Percentiles rank a stretch among this genome's conserved stretches.
Evolutionary conservation across 2,329 filamentous ascomycete genomes (phyloP).

Genomic region (Raffaelea deltoideospora): DNA sequence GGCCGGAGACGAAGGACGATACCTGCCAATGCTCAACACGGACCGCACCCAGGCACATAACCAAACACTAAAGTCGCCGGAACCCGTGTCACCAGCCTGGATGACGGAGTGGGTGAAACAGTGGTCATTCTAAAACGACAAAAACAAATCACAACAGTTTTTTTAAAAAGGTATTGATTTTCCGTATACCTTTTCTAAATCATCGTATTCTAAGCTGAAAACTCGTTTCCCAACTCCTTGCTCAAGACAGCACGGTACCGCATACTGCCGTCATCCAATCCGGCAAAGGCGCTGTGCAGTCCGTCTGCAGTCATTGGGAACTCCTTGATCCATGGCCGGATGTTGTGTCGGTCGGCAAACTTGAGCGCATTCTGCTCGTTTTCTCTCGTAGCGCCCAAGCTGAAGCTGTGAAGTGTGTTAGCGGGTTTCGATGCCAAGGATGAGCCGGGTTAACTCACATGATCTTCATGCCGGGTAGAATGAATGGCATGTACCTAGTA

Average conservation of each 20-base stretch:
- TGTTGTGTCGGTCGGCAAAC: slow-evolving; percentile 40
- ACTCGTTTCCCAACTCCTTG: not conserved
- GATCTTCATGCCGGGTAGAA: slow-evolving; percentile 29
- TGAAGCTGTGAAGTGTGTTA: not conserved
- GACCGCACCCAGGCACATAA: too few relatives aligned
- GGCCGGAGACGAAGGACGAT: too few relatives aligned
- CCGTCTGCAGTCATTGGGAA: slow-evolving; percentile 26
- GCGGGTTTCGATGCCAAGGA: not conserved
- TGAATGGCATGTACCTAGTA: slow-evolving; percentile 16
- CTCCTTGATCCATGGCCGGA: slow-evolving; percentile 41
- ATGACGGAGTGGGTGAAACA: too few relatives aligned
- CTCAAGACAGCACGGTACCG: slow-evolving; percentile 30
- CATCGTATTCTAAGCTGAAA: too few relatives aligned
- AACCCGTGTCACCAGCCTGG: too few relatives aligned
- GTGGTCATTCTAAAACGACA: too few relatives aligned
- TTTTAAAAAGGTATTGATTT: too few relatives aligned
- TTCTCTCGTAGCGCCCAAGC: slow-evolving; percentile 16
- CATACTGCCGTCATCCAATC: slow-evolving; percentile 27
- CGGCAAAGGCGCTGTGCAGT: slow-evolving; percentile 34
- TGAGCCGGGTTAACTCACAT: not conserved
- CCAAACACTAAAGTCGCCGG: too few relatives aligned
- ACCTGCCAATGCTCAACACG: too few relatives aligned
- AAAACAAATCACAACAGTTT: too few relatives aligned
- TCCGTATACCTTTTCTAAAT: too few relatives aligned
- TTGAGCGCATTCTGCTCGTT: slow-evolving; percentile 34